These are phyloP conservation scores for Cystobasidiaceae sp. DNA, from an alignment of 1,284 basidiomycete genomes.

Conservation along the genomic window DNA sequence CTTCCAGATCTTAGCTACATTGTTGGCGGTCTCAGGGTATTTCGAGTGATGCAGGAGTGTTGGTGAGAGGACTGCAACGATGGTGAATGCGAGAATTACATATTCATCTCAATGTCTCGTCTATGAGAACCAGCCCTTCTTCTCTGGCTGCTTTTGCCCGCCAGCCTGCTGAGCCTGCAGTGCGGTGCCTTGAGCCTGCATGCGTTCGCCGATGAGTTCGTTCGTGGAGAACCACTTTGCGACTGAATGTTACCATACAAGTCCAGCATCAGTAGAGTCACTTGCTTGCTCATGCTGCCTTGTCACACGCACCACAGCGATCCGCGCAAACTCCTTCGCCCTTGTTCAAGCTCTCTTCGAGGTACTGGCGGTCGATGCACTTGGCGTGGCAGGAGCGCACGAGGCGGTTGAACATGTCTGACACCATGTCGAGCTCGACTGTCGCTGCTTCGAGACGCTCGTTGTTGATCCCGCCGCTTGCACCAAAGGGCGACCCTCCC, in stretches of 20 bases:
- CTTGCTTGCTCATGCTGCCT: too few species aligned
- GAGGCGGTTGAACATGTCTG: slow-evolving; percentile 87
- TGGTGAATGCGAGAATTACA: not conserved
- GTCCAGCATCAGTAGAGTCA: too few species aligned
- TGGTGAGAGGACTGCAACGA: not conserved
- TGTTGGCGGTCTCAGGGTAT: too few species aligned
- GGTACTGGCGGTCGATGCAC: slow-evolving; percentile 73
- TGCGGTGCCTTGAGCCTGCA: slow-evolving; percentile 32
- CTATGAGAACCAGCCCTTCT: slow-evolving; percentile 31
- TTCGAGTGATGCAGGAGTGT: too few species aligned
- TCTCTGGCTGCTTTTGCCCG: slow-evolving; percentile 15
- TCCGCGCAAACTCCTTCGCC: slow-evolving; percentile 99
- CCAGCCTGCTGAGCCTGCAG: slow-evolving; percentile 11
- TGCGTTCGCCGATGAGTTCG: slow-evolving; percentile 88
- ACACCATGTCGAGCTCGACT: slow-evolving; percentile 72
- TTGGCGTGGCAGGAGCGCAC: slow-evolving; percentile 83
- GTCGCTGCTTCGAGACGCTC: slow-evolving; percentile 42
- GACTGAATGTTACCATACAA: too few species aligned
- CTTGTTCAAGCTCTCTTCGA: slow-evolving; percentile 91
- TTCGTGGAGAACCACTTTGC: slow-evolving; percentile 61
- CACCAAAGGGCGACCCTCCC: not conserved
- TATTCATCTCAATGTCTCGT: too few species aligned
- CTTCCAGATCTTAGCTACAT: too few species aligned
- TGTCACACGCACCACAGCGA: slow-evolving; percentile 66
- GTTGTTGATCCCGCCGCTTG: slow-evolving; percentile 33